Base-by-base conservation (phyloP, 352 stramenopile species). In the Phytophthora syringae region DNA sequence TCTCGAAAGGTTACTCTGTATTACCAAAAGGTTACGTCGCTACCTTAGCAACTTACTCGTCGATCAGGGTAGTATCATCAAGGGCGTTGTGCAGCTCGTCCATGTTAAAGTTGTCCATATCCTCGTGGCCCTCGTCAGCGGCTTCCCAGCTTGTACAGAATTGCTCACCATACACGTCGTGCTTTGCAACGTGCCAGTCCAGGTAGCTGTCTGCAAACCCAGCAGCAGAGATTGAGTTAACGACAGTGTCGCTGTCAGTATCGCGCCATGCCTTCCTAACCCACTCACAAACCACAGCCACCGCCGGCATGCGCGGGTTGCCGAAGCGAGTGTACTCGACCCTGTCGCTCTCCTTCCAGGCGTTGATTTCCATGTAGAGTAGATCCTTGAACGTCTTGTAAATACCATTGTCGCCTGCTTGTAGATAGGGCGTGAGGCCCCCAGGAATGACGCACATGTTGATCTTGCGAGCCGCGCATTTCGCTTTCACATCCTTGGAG, bases 331-430 rank as follows among this genome's bases (percentile, higher is more conserved):
- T 53, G 30, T 56, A 47, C 20, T 39, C 28, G 3, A 63, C 60
- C 18, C 48, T 25, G 30, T 67, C 59, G 15, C 18, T 52, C 25
- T 54, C 18, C 53, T 67, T 67, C 24, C 36, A 67, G 2, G 58
- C 49, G 15, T 56, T 44, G 22, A 36, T 57, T 2, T 37, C 50
- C 20, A 47, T 34, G 34, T 37, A 56, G 1, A 52, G 24, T n/a
- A 37, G 2, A 7, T 65, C 44, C 40, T 66, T 66, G 20, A 66
- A 66, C 20, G 21, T 21, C 40, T 51, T 66, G 30, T 52, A 66
- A 12, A 66, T 66, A 12, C 48, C 48, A 21, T 51, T 43, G 12
- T 40, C 7, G 4, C 34, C 12, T 5, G 34, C 59, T 32, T 67
- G 59, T 9, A 61, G 25, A 27, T 60, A 61, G 7, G 59, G 47